Percentiles rank a stretch among this genome's conserved stretches.
Conservation (phyloP, 768 basidiomycete species). For the Dentipellis sp. region DNA sequence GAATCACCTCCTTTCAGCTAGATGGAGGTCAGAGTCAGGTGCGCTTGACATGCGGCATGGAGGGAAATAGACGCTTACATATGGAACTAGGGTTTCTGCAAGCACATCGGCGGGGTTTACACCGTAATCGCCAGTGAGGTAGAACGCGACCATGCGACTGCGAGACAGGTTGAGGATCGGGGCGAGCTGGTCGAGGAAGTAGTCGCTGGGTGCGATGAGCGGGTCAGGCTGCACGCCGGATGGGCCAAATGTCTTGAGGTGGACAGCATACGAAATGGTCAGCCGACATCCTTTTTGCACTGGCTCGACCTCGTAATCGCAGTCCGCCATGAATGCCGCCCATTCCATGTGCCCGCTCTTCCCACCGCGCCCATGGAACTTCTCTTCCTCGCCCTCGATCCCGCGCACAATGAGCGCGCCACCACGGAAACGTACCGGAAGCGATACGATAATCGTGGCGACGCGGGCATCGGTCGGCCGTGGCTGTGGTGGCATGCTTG, state of each 20-base stretch:
- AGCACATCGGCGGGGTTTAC: slow-evolving; percentile 60
- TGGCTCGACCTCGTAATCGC: slow-evolving; percentile 64
- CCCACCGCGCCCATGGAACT: slow-evolving; percentile 51
- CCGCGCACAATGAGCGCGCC: slow-evolving; percentile 55
- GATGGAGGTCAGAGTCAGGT: not conserved
- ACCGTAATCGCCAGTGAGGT: slow-evolving; percentile 58
- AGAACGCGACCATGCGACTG: slow-evolving; percentile 65
- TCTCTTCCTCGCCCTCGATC: slow-evolving; percentile 47
- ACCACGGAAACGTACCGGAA: slow-evolving; percentile 68
- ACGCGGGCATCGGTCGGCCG: slow-evolving; percentile 56
- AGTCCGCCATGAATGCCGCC: slow-evolving; percentile 67
- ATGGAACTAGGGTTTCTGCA: slow-evolving; percentile 63
- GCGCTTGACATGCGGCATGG: not conserved
- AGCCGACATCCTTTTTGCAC: slow-evolving; percentile 65
- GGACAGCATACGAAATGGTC: slow-evolving; percentile 63
- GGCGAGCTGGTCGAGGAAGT: slow-evolving; percentile 61
- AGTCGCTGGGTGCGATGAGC: slow-evolving; percentile 63
- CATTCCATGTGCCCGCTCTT: slow-evolving; percentile 66
- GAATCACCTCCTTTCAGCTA: slow-evolving; percentile 76
- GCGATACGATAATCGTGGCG: slow-evolving; percentile 63
- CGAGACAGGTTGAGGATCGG: slow-evolving; percentile 66
- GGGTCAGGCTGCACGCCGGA: slow-evolving; percentile 42
- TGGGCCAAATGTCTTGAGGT: slow-evolving; percentile 58
- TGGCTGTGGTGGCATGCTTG: slow-evolving; percentile 46
- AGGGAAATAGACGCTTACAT: slow-evolving; percentile 34